Conservation (phyloP, 306 rosid species). For the Crotalaria pallida region DNA sequence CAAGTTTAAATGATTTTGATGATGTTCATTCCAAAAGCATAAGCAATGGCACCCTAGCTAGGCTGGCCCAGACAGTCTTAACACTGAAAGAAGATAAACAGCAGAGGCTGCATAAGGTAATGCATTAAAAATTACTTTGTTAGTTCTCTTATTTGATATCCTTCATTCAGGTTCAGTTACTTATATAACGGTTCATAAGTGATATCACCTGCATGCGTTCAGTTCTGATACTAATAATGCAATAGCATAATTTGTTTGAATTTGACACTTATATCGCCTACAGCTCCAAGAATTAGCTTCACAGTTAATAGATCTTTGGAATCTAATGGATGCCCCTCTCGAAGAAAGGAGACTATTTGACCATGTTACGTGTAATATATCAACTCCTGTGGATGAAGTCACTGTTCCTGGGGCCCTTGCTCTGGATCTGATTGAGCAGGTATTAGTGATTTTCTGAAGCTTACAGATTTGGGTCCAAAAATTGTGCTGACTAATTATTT, state of each 20-base stretch:
- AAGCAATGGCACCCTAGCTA: constrained; percentile 73
- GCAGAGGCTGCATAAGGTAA: constrained; percentile 67
- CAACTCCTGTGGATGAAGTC: constrained; percentile 83
- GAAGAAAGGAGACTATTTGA: constrained; percentile 81
- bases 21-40: constrained; percentile 83
- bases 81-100: constrained; percentile 65
- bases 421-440: constrained; percentile 78
- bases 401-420: constrained; percentile 89
- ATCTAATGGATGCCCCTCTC: constrained; percentile 86
- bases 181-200: not conserved
- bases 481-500: constrained; percentile 8
- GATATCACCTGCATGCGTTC: not conserved
- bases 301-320: constrained; percentile 85
- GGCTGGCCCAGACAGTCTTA: constrained; percentile 66
- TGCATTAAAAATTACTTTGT: not conserved
- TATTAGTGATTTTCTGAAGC: constrained; percentile 16
- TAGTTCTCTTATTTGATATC: constrained; percentile 3
- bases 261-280: not conserved
- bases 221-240: not conserved
- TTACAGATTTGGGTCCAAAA: not conserved
- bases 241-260: not conserved
- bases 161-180: not conserved
- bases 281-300: constrained; percentile 92
- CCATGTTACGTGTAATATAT: constrained; percentile 84
- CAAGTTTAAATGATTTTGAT: constrained; percentile 81